Percentiles rank a stretch among this genome's conserved stretches.
phyloP scores from a whole-genome alignment of 345 rosid species.

The Lepidium aucheri region DNA sequence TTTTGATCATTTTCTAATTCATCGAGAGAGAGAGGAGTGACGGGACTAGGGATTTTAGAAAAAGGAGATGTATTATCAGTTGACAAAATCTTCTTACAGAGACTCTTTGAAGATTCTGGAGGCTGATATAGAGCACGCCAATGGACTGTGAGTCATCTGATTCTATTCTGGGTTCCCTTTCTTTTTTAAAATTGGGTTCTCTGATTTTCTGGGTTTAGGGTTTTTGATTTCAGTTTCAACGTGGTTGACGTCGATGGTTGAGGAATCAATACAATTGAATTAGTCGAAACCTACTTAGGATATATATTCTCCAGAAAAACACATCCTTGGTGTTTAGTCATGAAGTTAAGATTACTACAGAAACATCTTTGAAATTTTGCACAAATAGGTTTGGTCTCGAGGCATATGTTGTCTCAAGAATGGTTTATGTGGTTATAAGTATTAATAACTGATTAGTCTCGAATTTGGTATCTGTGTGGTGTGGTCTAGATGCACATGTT shows the following conservation, averaged over 20 bases:
- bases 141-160: slow-evolving; percentile 60
- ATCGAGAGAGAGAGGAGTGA: neutral
- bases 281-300: neutral
- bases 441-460: neutral
- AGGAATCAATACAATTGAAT: neutral
- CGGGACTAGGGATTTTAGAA: neutral
- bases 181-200: neutral
- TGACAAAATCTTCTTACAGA: slow-evolving; percentile 52
- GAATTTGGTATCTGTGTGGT: neutral
- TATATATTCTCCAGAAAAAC: too few relatives aligned
- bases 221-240: neutral
- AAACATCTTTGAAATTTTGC: neutral
- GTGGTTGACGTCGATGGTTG: neutral
- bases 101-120: slow-evolving; percentile 76
- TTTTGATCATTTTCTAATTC: neutral
- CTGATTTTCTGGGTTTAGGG: slow-evolving; percentile 10
- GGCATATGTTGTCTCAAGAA: neutral
- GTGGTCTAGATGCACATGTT: neutral
- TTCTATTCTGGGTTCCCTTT: slow-evolving; percentile 12
- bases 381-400: neutral
- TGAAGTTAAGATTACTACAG: neutral
- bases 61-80: slow-evolving; percentile 40
- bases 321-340: neutral
- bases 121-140: slow-evolving; percentile 85
- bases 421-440: neutral